Conservation (phyloP, 2,329 filamentous ascomycete genomes). For the Nemania sp. region DNA sequence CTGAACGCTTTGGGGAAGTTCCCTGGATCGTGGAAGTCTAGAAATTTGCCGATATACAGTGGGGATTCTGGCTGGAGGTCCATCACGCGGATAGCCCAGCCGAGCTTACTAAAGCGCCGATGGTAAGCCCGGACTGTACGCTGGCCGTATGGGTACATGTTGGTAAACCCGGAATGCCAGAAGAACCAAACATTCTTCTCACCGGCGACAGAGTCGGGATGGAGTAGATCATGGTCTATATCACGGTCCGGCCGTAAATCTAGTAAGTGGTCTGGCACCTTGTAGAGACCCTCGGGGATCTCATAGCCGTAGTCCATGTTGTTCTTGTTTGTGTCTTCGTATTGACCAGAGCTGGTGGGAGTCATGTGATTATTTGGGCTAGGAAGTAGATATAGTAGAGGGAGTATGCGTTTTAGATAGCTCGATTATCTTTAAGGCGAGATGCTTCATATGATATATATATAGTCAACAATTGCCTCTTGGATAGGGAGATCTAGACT, state of each 20-base stretch:
- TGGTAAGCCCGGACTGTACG: neutral
- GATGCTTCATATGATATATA: neutral
- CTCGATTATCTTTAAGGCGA: neutral
- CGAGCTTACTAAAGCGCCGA: slow-evolving; percentile 1
- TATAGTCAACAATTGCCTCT: neutral
- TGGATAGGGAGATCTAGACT: neutral
- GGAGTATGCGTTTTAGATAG: neutral
- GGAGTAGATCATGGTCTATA: neutral
- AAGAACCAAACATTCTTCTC: neutral
- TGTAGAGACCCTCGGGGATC: neutral
- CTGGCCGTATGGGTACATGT: neutral
- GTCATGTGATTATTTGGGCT: neutral
- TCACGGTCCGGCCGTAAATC: neutral
- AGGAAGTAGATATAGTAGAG: neutral
- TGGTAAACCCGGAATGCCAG: neutral
- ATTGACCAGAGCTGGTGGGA: neutral
- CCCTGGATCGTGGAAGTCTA: neutral
- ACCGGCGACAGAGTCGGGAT: neutral
- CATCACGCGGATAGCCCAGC: neutral
- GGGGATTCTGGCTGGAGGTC: neutral
- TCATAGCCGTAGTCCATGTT: neutral
- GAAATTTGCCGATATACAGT: neutral
- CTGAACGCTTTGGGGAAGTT: neutral
- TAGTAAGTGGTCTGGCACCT: neutral
- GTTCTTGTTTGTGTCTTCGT: neutral